Evolutionary conservation across 371 early-diverging fungal species (phyloP).

Genomic region (Mortierella sp.): DNA sequence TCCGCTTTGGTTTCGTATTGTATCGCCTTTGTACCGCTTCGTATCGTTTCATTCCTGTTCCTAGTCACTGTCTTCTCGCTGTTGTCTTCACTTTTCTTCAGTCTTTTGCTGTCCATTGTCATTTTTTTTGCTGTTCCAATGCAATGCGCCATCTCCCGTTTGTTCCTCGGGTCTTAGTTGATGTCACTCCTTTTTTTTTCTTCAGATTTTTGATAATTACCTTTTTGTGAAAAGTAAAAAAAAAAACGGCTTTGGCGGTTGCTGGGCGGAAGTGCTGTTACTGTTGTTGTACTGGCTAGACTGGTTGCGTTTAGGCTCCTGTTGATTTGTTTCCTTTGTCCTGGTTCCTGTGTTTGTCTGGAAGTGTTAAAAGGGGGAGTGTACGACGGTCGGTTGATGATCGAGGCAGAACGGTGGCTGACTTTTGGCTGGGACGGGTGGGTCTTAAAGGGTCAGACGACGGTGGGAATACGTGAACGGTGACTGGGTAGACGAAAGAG

Average conservation of each 20-base stretch:
- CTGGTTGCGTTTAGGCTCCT: not conserved
- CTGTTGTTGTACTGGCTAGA: not conserved
- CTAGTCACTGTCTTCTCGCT: not conserved
- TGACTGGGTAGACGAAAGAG: not conserved
- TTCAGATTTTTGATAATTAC: conserved; percentile 2
- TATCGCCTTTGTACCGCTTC: not conserved
- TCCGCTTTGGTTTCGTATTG: not conserved
- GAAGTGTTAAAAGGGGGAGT: not conserved
- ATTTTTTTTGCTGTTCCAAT: not conserved
- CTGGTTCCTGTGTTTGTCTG: conserved; percentile 5
- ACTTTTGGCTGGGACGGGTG: not conserved
- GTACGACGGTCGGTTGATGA: not conserved
- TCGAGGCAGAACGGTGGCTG: not conserved
- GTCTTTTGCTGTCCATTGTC: not conserved
- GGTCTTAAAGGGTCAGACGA: not conserved
- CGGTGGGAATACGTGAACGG: not conserved
- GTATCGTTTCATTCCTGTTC: not conserved
- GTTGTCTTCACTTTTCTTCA: not conserved
- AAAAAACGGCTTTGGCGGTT: conserved; percentile 1
- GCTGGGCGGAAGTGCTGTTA: not conserved
- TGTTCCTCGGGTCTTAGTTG: conserved; percentile 12
- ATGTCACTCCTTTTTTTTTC: not conserved
- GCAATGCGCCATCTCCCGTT: conserved; percentile 4
- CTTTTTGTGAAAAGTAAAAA: not conserved
- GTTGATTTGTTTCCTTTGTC: conserved; percentile 11